Evolutionary conservation across 225 moss, liverwort and hornwort species (phyloP).

Genomic region (Bryum argenteum): DNA sequence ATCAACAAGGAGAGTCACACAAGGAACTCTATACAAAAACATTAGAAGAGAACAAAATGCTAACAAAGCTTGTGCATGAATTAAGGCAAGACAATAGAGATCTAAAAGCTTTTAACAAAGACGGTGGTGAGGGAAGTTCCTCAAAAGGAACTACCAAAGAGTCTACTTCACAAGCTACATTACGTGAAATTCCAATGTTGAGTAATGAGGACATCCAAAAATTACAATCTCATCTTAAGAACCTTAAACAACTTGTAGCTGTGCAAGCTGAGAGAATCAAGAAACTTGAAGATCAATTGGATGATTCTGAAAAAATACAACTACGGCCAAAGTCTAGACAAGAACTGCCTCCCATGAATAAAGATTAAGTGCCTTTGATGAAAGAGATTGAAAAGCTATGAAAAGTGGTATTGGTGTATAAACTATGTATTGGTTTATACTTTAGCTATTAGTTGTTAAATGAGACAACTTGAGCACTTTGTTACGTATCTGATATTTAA

Average conservation of each 20-base stretch:
- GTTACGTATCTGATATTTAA: too few species aligned
- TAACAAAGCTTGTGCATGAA: slow-evolving; percentile 60
- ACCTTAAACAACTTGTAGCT: slow-evolving; percentile 8
- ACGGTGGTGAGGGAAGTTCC: background rate
- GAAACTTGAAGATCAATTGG: slow-evolving; percentile 34
- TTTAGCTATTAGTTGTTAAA: too few species aligned
- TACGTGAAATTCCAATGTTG: slow-evolving; percentile 17
- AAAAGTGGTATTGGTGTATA: too few species aligned
- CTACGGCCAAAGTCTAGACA: slow-evolving; percentile 35
- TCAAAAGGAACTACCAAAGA: slow-evolving; percentile 3
- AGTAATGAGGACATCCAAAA: slow-evolving; percentile 19
- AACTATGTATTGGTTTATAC: too few species aligned
- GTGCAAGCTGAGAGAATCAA: slow-evolving; percentile 24
- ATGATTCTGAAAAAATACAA: slow-evolving; percentile 21
- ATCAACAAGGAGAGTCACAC: slow-evolving; percentile 61
- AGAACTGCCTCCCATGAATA: slow-evolving; percentile 42
- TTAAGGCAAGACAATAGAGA: slow-evolving; percentile 32
- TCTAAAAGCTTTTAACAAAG: background rate
- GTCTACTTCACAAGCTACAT: background rate
- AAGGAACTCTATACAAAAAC: slow-evolving; percentile 49
- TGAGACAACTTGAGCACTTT: fast-evolving
- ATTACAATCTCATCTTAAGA: slow-evolving; percentile 19
- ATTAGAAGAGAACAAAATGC: slow-evolving; percentile 56
- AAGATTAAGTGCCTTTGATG: background rate
- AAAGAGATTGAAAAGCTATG: background rate